A percentile compares a stretch with the other conserved stretches of the same genome.
Evolutionary conservation across 345 rosid genomes (phyloP).

Genomic region (thale cress (Arabidopsis thaliana)): TAIR10.1 NC_003071.7:5640001-5640500

Average conservation of each 20-base stretch:
- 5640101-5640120: conserved; percentile 22
- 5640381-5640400: background rate
- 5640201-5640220: conserved; percentile 45
- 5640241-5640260: conserved; percentile 99
- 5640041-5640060: conserved; percentile 2
- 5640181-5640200: conserved; percentile 31
- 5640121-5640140: conserved; percentile 1
- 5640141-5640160: conserved; percentile 1
- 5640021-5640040: conserved; percentile 15
- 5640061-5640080: background rate
- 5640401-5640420: conserved; percentile 8
- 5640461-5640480: conserved; percentile 71
- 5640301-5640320: conserved; percentile 97
- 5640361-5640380: background rate
- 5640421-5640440: background rate
- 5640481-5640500: conserved; percentile 89
- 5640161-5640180: background rate
- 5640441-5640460: conserved; percentile 27
- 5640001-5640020: background rate
- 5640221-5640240: conserved; percentile 69
- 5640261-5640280: conserved; percentile 93
- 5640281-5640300: conserved; percentile 95
- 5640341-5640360: conserved; percentile 5
- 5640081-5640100: background rate
- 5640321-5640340: conserved; percentile 83